These are phyloP conservation scores for Podospora pseudopauciseta DNA, from an alignment of 495 filamentous ascomycete species.

Conservation along the genomic window DNA sequence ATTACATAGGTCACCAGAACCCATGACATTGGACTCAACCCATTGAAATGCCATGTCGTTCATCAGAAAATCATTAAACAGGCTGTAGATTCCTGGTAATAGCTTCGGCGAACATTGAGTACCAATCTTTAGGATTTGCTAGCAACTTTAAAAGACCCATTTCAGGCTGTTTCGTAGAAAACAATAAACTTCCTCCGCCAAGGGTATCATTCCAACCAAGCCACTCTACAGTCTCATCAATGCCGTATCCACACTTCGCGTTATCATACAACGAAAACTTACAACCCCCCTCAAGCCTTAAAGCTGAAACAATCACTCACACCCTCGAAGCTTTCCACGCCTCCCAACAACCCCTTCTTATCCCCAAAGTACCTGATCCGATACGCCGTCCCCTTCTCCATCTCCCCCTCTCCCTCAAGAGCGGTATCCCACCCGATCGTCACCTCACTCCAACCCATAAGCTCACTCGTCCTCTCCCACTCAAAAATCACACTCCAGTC, in stretches of 20 bases:
- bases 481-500: constrained; percentile 80
- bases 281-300: background rate
- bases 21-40: too few relatives aligned
- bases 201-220: background rate
- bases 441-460: constrained; percentile 77
- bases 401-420: constrained; percentile 45
- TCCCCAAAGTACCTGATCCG: constrained; percentile 84
- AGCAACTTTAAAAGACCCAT: too few relatives aligned
- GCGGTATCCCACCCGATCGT: constrained; percentile 74
- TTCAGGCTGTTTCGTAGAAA: background rate
- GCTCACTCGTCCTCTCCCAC: constrained; percentile 70
- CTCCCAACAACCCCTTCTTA: constrained; percentile 65
- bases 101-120: too few relatives aligned
- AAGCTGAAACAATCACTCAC: background rate
- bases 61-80: too few relatives aligned
- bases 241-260: background rate
- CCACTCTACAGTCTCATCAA: constrained; percentile 8
- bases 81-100: too few relatives aligned
- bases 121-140: too few relatives aligned
- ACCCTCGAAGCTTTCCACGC: constrained; percentile 71
- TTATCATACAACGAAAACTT: background rate
- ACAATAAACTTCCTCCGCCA: background rate
- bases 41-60: too few relatives aligned
- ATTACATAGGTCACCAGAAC: too few relatives aligned
- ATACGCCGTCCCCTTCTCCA: constrained; percentile 43